Evolutionary conservation across 176 grass and related monocot genomes (phyloP).

Genomic region (Ampelocalamus luodianensis): DNA sequence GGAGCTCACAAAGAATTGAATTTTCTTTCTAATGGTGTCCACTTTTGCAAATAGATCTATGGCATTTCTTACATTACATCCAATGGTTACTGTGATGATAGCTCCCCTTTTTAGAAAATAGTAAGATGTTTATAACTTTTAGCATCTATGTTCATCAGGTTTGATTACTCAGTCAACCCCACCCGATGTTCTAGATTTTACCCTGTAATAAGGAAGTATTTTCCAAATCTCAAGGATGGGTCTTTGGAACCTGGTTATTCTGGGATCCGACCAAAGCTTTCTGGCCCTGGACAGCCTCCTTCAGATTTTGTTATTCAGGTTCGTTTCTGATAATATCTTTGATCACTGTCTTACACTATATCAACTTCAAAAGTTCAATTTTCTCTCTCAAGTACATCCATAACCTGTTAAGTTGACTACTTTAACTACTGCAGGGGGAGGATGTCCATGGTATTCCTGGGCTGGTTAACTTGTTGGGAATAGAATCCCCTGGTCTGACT

Average conservation of each 20-base stretch:
- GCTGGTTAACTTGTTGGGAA: slow-evolving; percentile 87
- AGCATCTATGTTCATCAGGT: slow-evolving; percentile 55
- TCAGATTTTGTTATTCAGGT: slow-evolving; percentile 90
- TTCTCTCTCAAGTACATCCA: slow-evolving; percentile 15
- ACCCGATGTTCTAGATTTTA: slow-evolving; percentile 72
- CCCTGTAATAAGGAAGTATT: slow-evolving; percentile 87
- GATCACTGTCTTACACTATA: background rate
- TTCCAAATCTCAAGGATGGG: slow-evolving; percentile 85
- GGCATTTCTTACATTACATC: background rate
- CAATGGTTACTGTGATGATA: background rate
- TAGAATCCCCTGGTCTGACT: slow-evolving; percentile 91
- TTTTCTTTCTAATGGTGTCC: background rate
- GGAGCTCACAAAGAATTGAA: background rate
- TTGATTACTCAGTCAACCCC: slow-evolving; percentile 77
- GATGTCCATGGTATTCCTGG: slow-evolving; percentile 78
- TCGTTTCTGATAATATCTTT: slow-evolving; percentile 27
- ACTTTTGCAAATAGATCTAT: slow-evolving; percentile 18
- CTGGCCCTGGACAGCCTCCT: slow-evolving; percentile 60
- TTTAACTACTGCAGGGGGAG: slow-evolving; percentile 60
- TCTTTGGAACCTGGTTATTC: slow-evolving; percentile 88
- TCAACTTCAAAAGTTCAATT: background rate
- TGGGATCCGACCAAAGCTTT: slow-evolving; percentile 89
- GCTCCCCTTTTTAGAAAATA: background rate
- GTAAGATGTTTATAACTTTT: slow-evolving; percentile 17
- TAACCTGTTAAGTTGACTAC: slow-evolving; percentile 30